These are phyloP conservation scores for Trichoderma sp. DNA, from an alignment of 2,329 filamentous ascomycete genomes.

Conservation along the genomic window DNA sequence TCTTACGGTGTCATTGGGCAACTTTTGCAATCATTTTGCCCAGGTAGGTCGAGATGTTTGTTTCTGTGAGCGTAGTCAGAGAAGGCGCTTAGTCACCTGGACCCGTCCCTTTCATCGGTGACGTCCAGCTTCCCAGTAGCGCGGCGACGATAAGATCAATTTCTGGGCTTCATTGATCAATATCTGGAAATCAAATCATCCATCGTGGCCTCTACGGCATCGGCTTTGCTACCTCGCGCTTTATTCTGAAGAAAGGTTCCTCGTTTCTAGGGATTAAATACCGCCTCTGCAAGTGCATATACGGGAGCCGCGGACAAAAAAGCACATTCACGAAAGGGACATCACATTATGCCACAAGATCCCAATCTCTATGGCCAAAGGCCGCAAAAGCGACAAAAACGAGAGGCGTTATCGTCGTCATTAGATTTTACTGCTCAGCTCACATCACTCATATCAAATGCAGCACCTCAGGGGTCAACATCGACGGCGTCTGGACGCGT, in stretches of 20 bases:
- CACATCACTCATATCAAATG: slow-evolving; percentile 69
- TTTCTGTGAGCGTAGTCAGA: not conserved
- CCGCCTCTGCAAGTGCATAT: not conserved
- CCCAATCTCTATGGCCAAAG: slow-evolving; percentile 73
- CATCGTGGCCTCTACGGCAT: too few species aligned
- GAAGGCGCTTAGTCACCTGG: not conserved
- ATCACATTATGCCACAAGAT: slow-evolving; percentile 56
- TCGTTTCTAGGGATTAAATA: not conserved
- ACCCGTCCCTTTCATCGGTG: not conserved
- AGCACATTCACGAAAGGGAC: not conserved
- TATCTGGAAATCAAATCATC: too few species aligned
- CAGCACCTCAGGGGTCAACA: slow-evolving; percentile 35
- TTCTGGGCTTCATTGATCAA: not conserved
- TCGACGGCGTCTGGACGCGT: slow-evolving; percentile 38
- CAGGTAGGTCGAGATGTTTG: not conserved
- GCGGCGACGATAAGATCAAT: not conserved
- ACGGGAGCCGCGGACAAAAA: not conserved
- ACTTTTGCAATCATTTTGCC: too few species aligned
- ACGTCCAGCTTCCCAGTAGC: not conserved
- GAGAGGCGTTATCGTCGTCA: slow-evolving; percentile 66
- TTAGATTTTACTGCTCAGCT: slow-evolving; percentile 88
- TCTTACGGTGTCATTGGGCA: too few species aligned
- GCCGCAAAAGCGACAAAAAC: slow-evolving; percentile 64
- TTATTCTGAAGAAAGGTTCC: not conserved
- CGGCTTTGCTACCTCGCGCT: not conserved